Percentiles rank a stretch among this genome's conserved stretches.
phyloP scores from a whole-genome alignment of 306 rosid species.

The Sindora glabra region DNA sequence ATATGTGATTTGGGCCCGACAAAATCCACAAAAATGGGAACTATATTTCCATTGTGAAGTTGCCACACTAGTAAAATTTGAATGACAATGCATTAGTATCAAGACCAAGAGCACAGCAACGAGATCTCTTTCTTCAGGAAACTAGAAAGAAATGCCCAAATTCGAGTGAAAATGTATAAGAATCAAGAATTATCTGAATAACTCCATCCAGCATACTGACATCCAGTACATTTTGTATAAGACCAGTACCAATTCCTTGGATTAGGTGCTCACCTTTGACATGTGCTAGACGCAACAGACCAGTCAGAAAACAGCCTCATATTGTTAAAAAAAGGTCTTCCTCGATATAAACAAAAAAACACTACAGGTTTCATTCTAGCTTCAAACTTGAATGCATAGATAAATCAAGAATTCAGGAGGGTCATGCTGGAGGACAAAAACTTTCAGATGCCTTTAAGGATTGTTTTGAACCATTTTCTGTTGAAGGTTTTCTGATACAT shows the following conservation, averaged over 20 bases:
- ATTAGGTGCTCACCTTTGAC: constrained; percentile 53
- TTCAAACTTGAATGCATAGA: not conserved
- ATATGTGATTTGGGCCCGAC: too few relatives aligned
- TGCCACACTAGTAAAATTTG: too few relatives aligned
- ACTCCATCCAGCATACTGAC: constrained; percentile 32
- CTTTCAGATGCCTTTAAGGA: not conserved
- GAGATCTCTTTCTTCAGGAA: too few relatives aligned
- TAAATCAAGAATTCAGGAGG: not conserved
- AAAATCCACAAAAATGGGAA: too few relatives aligned
- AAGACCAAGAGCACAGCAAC: too few relatives aligned
- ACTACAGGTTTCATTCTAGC: not conserved
- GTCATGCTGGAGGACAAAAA: not conserved
- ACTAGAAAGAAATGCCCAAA: too few relatives aligned
- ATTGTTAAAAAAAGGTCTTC: not conserved
- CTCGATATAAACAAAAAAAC: not conserved
- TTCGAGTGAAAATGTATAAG: too few relatives aligned
- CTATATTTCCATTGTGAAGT: too few relatives aligned
- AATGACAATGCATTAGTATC: too few relatives aligned
- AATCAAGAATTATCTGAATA: constrained; percentile 22
- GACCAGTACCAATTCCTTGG: constrained; percentile 69
- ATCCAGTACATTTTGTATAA: constrained; percentile 45
- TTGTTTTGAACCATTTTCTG: not conserved
- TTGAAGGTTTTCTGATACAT: not conserved
- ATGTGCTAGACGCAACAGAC: not conserved
- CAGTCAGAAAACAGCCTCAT: not conserved